Conservation (phyloP, 805 yeast genomes). For the Geotrichum ghanense region DNA sequence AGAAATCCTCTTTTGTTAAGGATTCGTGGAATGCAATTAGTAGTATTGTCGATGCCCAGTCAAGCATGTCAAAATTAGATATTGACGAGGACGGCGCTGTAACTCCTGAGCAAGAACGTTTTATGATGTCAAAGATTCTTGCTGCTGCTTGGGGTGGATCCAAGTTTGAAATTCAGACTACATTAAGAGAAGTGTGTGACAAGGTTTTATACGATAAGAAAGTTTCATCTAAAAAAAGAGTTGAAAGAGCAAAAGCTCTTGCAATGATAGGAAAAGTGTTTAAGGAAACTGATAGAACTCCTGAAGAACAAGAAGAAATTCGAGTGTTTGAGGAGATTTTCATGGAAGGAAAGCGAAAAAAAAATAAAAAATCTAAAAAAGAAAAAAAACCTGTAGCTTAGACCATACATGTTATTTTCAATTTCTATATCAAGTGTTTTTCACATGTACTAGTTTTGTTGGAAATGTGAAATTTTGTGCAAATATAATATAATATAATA, state of each 20-base stretch:
- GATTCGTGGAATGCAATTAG: constrained; percentile 74
- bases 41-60: constrained; percentile 81
- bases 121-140: constrained; percentile 76
- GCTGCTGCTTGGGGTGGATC: constrained; percentile 96
- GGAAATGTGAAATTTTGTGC: too few relatives aligned
- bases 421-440: too few relatives aligned
- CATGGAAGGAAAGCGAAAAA: constrained; percentile 65
- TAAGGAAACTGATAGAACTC: constrained; percentile 54
- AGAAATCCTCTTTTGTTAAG: constrained; percentile 72
- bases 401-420: too few relatives aligned
- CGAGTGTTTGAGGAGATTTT: constrained; percentile 81
- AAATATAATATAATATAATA: too few relatives aligned
- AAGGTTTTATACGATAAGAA: constrained; percentile 58
- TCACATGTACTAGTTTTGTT: too few relatives aligned
- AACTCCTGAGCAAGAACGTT: constrained; percentile 65
- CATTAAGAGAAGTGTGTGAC: constrained; percentile 75
- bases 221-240: constrained; percentile 48
- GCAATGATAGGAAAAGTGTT: constrained; percentile 61
- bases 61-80: constrained; percentile 60
- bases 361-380: constrained; percentile 38
- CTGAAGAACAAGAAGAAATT: constrained; percentile 89
- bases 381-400: too few relatives aligned
- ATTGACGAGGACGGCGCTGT: constrained; percentile 43
- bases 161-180: constrained; percentile 69
- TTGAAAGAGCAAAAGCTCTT: constrained; percentile 71